Percentiles rank a stretch among this genome's conserved stretches.
Evolutionary conservation across 176 grass and related monocot genomes (phyloP).

Genomic region (Eleusine coracana): DNA sequence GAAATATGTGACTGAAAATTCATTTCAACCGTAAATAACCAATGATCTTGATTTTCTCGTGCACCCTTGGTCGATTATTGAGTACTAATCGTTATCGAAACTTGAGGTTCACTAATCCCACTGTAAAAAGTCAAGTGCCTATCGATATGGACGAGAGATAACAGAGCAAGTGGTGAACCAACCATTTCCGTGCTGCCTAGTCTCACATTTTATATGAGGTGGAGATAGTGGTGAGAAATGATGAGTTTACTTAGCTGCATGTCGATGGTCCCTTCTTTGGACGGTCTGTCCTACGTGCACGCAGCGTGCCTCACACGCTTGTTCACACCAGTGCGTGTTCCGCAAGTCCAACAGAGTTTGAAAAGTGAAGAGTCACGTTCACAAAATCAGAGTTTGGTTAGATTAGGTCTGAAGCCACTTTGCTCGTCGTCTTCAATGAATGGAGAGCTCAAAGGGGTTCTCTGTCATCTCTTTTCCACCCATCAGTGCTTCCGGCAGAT

Average conservation of each 20-base stretch:
- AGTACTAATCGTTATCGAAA: too few relatives aligned
- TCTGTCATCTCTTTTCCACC: neutral
- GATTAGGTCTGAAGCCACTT: slow-evolving; percentile 27
- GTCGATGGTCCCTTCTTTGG: neutral
- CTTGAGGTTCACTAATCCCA: too few relatives aligned
- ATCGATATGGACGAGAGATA: neutral
- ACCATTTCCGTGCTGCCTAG: neutral
- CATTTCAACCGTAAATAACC: too few relatives aligned
- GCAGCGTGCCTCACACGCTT: slow-evolving; percentile 6
- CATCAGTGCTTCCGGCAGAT: slow-evolving; percentile 12
- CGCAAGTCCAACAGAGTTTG: neutral
- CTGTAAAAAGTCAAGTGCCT: too few relatives aligned
- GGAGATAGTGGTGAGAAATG: slow-evolving; percentile 4
- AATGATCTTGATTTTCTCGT: too few relatives aligned
- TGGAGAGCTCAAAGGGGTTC: neutral
- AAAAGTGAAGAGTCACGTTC: slow-evolving; percentile 10
- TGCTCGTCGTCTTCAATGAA: neutral
- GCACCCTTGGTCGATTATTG: too few relatives aligned
- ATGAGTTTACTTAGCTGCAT: neutral
- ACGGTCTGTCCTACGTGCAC: neutral
- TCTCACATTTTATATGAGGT: slow-evolving; percentile 7
- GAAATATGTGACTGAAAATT: too few relatives aligned
- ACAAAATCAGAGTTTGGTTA: slow-evolving; percentile 18
- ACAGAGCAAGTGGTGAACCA: neutral
- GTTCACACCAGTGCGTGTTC: slow-evolving; percentile 28